These are phyloP conservation scores for Polyplosphaeria fusca DNA, from an alignment of 495 filamentous ascomycete genomes.

Conservation along the genomic window DNA sequence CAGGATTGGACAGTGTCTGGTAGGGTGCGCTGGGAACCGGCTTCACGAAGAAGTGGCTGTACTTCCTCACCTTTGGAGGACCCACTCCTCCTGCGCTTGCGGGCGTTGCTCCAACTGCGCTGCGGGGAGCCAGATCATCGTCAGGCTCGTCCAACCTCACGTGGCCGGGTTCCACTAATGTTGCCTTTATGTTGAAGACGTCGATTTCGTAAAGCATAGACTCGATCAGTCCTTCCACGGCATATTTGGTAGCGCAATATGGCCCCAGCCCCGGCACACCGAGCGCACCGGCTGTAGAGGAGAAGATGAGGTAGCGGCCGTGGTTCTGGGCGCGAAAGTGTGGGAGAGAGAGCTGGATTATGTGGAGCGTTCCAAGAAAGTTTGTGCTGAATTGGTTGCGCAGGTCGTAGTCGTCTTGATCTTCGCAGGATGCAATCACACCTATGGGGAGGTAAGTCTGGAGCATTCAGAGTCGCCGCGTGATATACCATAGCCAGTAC, in stretches of 20 bases:
- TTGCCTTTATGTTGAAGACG: constrained; percentile 84
- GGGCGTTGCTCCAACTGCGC: not conserved
- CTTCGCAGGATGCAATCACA: constrained; percentile 92
- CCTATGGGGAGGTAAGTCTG: too few relatives aligned
- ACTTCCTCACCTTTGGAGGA: constrained; percentile 42
- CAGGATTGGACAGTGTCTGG: constrained; percentile 68
- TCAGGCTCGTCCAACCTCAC: constrained; percentile 69
- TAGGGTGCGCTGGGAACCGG: constrained; percentile 73
- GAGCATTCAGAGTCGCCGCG: too few relatives aligned
- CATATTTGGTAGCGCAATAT: constrained; percentile 95
- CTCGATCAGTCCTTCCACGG: constrained; percentile 90
- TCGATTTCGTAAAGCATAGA: constrained; percentile 94
- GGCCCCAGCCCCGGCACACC: constrained; percentile 90
- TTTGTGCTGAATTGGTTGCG: constrained; percentile 97
- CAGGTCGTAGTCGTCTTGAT: constrained; percentile 92
- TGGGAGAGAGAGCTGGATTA: constrained; percentile 82
- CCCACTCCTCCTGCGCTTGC: not conserved
- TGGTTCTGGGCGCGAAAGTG: constrained; percentile 74
- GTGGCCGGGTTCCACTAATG: constrained; percentile 86
- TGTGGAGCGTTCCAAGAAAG: constrained; percentile 89
- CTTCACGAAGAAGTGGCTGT: constrained; percentile 90
- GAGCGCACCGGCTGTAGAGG: constrained; percentile 80
- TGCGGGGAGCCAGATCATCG: not conserved
- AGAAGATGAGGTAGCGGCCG: constrained; percentile 90
- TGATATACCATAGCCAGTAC: constrained; percentile 62